A percentile compares a stretch with the other conserved stretches of the same genome.
Evolutionary conservation across 192 early-diverging fungal species (phyloP).

Genomic region (Podochytrium sp.): DNA sequence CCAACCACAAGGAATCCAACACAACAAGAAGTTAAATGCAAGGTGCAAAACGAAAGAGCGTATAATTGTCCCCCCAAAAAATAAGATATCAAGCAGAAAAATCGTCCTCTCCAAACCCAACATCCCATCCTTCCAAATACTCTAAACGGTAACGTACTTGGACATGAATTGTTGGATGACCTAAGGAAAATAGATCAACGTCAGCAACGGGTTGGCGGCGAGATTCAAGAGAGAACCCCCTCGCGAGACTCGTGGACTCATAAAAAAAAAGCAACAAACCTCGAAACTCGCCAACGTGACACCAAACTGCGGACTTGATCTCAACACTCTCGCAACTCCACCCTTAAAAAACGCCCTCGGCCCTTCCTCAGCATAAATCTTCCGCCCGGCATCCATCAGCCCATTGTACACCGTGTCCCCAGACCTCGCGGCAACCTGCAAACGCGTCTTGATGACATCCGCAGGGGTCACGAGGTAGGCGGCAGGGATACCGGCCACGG

Average conservation of each 20-base stretch:
- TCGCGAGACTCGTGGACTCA: too few relatives aligned
- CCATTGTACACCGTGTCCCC: constrained; percentile 89
- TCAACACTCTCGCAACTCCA: constrained; percentile 87
- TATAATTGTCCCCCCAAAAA: too few relatives aligned
- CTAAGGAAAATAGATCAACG: not conserved
- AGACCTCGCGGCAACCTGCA: constrained; percentile 90
- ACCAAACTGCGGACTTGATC: constrained; percentile 97
- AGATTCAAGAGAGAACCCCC: too few relatives aligned
- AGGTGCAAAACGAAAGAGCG: too few relatives aligned
- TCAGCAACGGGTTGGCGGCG: too few relatives aligned
- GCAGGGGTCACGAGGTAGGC: constrained; percentile 97
- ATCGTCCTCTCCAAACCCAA: not conserved
- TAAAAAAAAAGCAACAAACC: constrained; percentile 7
- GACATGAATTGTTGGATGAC: constrained; percentile 29
- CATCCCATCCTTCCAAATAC: not conserved
- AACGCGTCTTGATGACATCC: constrained; percentile 97
- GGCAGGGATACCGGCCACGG: constrained; percentile 94
- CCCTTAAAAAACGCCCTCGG: constrained; percentile 97
- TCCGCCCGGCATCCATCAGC: constrained; percentile 80
- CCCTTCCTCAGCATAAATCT: constrained; percentile 91
- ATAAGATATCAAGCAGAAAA: too few relatives aligned
- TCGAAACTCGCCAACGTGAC: constrained; percentile 95
- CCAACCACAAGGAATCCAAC: too few relatives aligned
- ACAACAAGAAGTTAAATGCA: too few relatives aligned
- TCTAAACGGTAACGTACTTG: constrained; percentile 20